These are phyloP conservation scores for Dichomitus squalens DNA, from an alignment of 1,284 basidiomycete species.

Conservation along the genomic window DNA sequence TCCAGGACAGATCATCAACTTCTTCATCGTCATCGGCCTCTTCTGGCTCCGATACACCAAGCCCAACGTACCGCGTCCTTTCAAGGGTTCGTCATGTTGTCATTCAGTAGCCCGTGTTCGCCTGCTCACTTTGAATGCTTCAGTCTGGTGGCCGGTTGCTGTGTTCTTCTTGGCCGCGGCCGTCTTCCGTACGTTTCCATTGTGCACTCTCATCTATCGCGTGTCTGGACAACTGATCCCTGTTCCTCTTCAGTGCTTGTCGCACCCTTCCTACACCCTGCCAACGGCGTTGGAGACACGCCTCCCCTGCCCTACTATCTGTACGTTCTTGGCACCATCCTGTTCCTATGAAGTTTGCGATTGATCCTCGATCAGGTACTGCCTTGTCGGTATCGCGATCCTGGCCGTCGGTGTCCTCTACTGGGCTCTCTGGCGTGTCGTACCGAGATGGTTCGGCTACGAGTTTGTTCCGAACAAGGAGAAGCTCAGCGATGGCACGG, in stretches of 20 bases:
- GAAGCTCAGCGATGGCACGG: conserved; percentile 54
- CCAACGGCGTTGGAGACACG: conserved; percentile 57
- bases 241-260: conserved; percentile 45
- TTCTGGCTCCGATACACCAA: conserved; percentile 58
- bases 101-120: neutral
- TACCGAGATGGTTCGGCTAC: conserved; percentile 54
- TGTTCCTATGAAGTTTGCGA: neutral
- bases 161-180: conserved; percentile 57
- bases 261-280: conserved; percentile 56
- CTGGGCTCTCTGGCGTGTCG: conserved; percentile 57
- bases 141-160: conserved; percentile 61
- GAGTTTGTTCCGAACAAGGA: conserved; percentile 50
- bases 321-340: conserved; percentile 33
- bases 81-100: conserved; percentile 43
- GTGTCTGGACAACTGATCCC: neutral
- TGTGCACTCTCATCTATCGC: neutral
- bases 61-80: conserved; percentile 51
- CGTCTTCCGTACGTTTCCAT: conserved; percentile 44
- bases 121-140: neutral
- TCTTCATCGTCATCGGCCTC: conserved; percentile 58
- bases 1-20: conserved; percentile 56
- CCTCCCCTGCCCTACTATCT: conserved; percentile 63
- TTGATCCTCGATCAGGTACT: conserved; percentile 42
- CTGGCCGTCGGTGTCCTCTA: conserved; percentile 50
- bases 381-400: conserved; percentile 55